These are phyloP conservation scores for Claviceps monticola DNA, from an alignment of 2,329 filamentous ascomycete species.

Conservation along the genomic window DNA sequence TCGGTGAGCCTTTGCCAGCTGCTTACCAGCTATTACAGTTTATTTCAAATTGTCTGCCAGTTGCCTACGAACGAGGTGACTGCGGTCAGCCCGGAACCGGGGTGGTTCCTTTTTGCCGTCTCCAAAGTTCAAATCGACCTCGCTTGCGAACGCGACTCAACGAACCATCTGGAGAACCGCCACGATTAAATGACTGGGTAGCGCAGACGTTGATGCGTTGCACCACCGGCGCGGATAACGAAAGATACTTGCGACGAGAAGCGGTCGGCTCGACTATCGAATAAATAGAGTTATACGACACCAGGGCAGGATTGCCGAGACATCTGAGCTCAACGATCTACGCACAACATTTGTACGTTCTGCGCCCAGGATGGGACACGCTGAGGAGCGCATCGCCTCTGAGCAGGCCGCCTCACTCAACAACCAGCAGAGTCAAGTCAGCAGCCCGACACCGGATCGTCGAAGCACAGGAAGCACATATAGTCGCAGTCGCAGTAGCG, in stretches of 20 bases:
- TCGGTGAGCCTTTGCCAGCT: slow-evolving; percentile 4
- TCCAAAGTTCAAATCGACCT: not conserved
- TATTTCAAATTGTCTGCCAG: not conserved
- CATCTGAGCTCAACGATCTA: not conserved
- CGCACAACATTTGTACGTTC: not conserved
- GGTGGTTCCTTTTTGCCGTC: not conserved
- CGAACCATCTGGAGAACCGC: not conserved
- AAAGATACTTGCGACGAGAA: not conserved
- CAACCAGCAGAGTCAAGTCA: not conserved
- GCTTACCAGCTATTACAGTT: not conserved
- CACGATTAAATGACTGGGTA: slow-evolving; percentile 3
- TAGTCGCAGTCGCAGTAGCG: slow-evolving; percentile 8
- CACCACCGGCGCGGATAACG: slow-evolving; percentile 1
- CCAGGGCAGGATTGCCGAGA: not conserved
- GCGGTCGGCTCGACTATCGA: not conserved
- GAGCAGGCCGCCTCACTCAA: not conserved
- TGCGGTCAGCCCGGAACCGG: not conserved
- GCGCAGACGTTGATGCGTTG: not conserved
- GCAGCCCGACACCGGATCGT: slow-evolving; percentile 7
- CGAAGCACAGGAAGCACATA: slow-evolving; percentile 6
- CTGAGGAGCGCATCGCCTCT: slow-evolving; percentile 1
- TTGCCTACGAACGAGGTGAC: not conserved
- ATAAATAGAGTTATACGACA: not conserved
- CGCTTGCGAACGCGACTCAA: not conserved
- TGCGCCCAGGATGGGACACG: slow-evolving; percentile 2